Evolutionary conservation across 2,329 filamentous ascomycete species (phyloP).

Genomic region (Dendryphion nanum): DNA sequence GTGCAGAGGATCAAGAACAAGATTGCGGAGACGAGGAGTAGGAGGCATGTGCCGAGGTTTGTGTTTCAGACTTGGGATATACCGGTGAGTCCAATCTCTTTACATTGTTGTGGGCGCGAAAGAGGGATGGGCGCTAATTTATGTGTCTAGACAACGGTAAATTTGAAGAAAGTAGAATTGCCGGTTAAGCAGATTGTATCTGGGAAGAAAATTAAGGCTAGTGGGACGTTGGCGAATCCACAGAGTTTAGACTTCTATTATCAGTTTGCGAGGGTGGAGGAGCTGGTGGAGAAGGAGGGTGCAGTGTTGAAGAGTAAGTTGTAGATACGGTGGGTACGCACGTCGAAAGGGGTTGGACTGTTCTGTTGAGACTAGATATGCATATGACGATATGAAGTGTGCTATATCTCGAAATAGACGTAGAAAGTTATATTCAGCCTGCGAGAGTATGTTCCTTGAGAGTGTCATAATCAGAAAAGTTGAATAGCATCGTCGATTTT

Average conservation of each 20-base stretch:
- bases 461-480: too few species aligned
- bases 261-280: conserved; percentile 71
- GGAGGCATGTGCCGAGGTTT: conserved; percentile 74
- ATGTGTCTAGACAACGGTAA: conserved; percentile 67
- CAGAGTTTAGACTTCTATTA: conserved; percentile 76
- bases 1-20: conserved; percentile 60
- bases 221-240: conserved; percentile 75
- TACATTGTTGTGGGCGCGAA: not conserved
- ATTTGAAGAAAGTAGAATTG: conserved; percentile 81
- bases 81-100: conserved; percentile 56
- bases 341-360: too few species aligned
- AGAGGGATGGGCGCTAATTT: conserved; percentile 1
- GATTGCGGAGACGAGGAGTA: conserved; percentile 66
- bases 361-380: too few species aligned
- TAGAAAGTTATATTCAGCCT: too few species aligned
- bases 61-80: conserved; percentile 80
- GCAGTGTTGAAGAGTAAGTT: too few species aligned
- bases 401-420: too few species aligned
- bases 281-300: conserved; percentile 47
- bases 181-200: conserved; percentile 83
- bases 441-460: too few species aligned
- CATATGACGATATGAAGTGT: too few species aligned
- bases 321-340: too few species aligned
- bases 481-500: too few species aligned
- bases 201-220: conserved; percentile 70